These are phyloP conservation scores for Warburgia ugandensis DNA, from an alignment of 164 flowering plant genomes.

Conservation along the genomic window DNA sequence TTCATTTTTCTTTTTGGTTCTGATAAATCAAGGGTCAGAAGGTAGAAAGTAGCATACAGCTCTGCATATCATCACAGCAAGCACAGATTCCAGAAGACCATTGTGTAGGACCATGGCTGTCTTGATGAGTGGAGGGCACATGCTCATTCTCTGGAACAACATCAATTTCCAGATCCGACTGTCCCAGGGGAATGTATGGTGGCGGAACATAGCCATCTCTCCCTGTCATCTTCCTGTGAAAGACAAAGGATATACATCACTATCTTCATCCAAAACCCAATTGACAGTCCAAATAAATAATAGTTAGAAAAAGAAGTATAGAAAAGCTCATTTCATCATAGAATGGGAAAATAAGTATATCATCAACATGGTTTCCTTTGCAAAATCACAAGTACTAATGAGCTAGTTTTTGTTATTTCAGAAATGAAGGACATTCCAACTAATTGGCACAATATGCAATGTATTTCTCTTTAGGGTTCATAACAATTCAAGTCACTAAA, in stretches of 20 bases:
- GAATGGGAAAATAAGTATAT: too few species aligned
- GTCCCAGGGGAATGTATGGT: constrained; percentile 54
- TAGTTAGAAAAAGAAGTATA: too few species aligned
- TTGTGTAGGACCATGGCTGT: constrained; percentile 24
- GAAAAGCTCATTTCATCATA: too few species aligned
- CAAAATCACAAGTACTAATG: too few species aligned
- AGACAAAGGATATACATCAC: not conserved
- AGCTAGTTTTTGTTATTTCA: too few species aligned
- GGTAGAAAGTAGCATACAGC: constrained; percentile 82
- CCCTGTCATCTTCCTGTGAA: constrained; percentile 34
- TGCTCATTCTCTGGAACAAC: constrained; percentile 14
- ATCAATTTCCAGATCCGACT: constrained; percentile 44
- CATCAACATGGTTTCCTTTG: too few species aligned
- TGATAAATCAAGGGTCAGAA: constrained; percentile 48
- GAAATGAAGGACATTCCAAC: too few species aligned
- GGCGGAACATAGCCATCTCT: constrained; percentile 62
- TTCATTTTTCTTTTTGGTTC: constrained; percentile 24
- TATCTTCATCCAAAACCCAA: not conserved
- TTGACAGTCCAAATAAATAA: too few species aligned
- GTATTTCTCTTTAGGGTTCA: too few species aligned
- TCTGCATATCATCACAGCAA: constrained; percentile 88
- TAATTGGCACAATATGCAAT: too few species aligned
- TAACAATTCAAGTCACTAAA: too few species aligned
- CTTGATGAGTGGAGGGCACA: constrained; percentile 7
- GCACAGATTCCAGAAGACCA: constrained; percentile 99